Base-by-base conservation (phyloP, 2,329 filamentous ascomycete species). In the Blastomyces emzantsi region DNA sequence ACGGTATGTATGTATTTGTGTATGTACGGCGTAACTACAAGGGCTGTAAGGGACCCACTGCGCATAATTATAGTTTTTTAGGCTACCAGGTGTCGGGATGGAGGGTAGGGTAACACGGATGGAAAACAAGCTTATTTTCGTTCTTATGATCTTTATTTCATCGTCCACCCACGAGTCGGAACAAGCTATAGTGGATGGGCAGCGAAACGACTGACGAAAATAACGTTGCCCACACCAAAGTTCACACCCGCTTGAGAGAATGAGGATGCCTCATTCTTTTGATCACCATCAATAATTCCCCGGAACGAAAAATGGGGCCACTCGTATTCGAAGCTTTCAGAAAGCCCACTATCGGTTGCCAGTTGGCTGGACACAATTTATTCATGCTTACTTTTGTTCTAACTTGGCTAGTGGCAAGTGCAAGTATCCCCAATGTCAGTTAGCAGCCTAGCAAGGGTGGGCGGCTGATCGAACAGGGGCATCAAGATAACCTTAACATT, bases 391-490 rank as follows among this genome's bases (percentile, higher is more conserved):
- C 36, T 30, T 22, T 19, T 52, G 22, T 52, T 28, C 13, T 7
- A 3, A 4, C 49, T n/a, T n/a, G 33, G 28, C 15, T 36, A 33
- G 28, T 36, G 28, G 55, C 28, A 41, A 57, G 55, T 3, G 33
- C n/a, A 41, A 7, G 36, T 41, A 25, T 57, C 54, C 22, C 8
- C 54, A 22, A 19, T 36, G 19, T 55, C 28, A 51, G 22, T 22
- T 22, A 49, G 45, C 51, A 36, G 33, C 33, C 15, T 7, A 55
- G 30, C 52, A 55, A 55, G 52, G 52, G 36, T 43, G 56, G n/a
- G 56, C 56, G 39, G 56, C 56, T n/a, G 56, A 60, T 60, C 58
- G 58, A 60, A 60, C 58, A 60, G 41, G 58, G 58, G 58, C 25
- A 41, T 60, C 58, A 60, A 60, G 43, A 60, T 60, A 60, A 60